These are phyloP conservation scores for Globisporangium radiosum DNA, from an alignment of 352 stramenopile species.

Conservation along the genomic window DNA sequence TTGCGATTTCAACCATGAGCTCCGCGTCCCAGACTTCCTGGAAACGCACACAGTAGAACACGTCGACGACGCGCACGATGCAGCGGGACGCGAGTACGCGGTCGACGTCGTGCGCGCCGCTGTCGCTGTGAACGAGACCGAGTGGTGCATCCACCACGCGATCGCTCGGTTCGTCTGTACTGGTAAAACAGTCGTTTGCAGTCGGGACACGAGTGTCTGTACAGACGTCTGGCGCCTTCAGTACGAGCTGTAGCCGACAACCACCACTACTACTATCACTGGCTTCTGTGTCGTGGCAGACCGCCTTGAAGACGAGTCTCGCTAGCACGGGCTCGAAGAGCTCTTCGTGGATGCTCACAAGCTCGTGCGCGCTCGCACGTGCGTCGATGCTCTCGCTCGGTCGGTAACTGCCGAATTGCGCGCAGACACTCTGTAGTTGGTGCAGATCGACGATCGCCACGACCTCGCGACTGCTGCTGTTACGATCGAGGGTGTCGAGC, in stretches of 20 bases:
- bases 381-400: conserved; percentile 30
- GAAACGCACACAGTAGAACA: conserved; percentile 13
- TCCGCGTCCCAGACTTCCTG: conserved; percentile 59
- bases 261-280: not conserved
- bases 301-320: conserved; percentile 15
- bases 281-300: not conserved
- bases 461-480: conserved; percentile 1
- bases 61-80: not conserved
- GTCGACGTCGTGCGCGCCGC: too few species aligned
- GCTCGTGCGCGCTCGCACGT: conserved; percentile 13
- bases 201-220: too few species aligned
- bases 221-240: conserved; percentile 12
- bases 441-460: conserved; percentile 30
- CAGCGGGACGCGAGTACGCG: not conserved
- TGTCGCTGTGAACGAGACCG: too few species aligned
- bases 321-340: conserved; percentile 40
- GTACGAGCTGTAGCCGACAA: conserved; percentile 25
- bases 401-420: conserved; percentile 43
- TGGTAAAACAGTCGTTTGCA: too few species aligned
- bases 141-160: too few species aligned
- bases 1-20: conserved; percentile 41
- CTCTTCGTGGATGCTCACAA: conserved; percentile 49
- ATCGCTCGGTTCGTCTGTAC: too few species aligned
- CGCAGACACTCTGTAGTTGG: conserved; percentile 24
- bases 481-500: not conserved